phyloP scores from a whole-genome alignment of 495 filamentous ascomycete species.

The Terfezia claveryi region DNA sequence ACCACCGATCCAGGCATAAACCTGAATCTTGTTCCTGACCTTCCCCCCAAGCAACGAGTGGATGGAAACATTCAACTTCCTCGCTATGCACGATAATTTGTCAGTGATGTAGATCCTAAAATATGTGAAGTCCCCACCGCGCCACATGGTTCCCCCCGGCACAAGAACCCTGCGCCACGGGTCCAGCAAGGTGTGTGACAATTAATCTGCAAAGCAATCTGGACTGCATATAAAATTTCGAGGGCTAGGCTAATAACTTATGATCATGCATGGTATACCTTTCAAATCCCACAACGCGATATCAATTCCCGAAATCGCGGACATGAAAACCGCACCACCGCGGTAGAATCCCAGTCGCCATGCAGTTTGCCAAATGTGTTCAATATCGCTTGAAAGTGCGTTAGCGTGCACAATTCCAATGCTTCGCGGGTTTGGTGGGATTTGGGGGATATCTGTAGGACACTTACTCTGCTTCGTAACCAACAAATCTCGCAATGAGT shows the following conservation, averaged over 20 bases:
- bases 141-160: no score
- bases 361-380: conserved; percentile 55
- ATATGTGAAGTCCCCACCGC: no score
- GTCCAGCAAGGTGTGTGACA: neutral
- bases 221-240: neutral
- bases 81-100: conserved; percentile 13
- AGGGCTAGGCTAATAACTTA: neutral
- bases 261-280: conserved; percentile 4
- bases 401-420: neutral
- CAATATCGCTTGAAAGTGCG: conserved; percentile 40
- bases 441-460: neutral
- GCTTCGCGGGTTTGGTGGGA: neutral
- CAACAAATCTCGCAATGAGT: conserved; percentile 37
- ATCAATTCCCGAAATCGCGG: conserved; percentile 54
- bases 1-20: conserved; percentile 77
- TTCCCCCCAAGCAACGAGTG: conserved; percentile 57
- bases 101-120: neutral
- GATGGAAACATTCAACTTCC: conserved; percentile 43
- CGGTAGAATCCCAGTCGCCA: conserved; percentile 56
- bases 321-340: conserved; percentile 71
- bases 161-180: neutral
- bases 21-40: conserved; percentile 47
- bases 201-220: no score
- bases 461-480: conserved; percentile 50
- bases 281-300: conserved; percentile 74